These are phyloP conservation scores for Penicillium sp. DNA, from an alignment of 2,329 filamentous ascomycete species.

Conservation along the genomic window DNA sequence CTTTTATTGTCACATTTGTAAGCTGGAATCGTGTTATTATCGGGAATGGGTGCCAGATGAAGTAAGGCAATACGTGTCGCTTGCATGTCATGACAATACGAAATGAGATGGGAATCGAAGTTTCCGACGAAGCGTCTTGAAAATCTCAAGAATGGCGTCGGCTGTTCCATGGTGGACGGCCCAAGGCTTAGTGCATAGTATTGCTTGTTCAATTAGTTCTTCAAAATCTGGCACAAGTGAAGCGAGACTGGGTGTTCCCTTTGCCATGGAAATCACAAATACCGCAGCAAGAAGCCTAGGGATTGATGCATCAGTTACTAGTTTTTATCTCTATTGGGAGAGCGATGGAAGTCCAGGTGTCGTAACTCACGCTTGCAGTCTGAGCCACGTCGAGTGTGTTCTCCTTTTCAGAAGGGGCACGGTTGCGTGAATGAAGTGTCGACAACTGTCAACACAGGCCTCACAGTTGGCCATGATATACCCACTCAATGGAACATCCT, in stretches of 20 bases:
- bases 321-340: neutral
- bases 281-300: constrained; percentile 15
- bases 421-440: constrained; percentile 12
- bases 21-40: neutral
- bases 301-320: neutral
- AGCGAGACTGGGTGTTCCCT: constrained; percentile 12
- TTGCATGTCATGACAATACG: neutral
- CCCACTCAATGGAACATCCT: constrained; percentile 3
- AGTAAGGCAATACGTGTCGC: neutral
- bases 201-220: constrained; percentile 11
- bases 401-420: constrained; percentile 11
- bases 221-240: constrained; percentile 17
- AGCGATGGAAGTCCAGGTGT: rapidly evolving
- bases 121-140: constrained; percentile 19
- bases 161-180: constrained; percentile 12
- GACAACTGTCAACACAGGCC: constrained; percentile 17
- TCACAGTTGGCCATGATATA: constrained; percentile 14
- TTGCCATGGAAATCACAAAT: constrained; percentile 18
- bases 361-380: constrained; percentile 16
- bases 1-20: neutral
- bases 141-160: constrained; percentile 14
- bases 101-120: constrained; percentile 3
- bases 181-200: constrained; percentile 14
- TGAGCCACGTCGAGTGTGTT: constrained; percentile 15
- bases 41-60: neutral